Base-by-base conservation (phyloP, 805 yeast genomes). In the Suhomyces tanzawaensis region DNA sequence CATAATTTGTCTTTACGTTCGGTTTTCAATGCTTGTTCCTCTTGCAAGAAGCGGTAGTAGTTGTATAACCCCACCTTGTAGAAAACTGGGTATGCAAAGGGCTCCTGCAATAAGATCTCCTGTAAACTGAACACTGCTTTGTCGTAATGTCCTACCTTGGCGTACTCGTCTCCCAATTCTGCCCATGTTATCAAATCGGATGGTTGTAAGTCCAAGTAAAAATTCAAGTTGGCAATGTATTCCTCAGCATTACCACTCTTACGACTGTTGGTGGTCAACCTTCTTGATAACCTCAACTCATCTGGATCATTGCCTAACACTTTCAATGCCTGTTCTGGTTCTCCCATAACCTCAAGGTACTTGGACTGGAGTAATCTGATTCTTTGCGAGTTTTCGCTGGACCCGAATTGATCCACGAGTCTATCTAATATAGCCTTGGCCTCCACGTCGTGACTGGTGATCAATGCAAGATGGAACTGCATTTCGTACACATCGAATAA, bases 161-260 rank as follows among this genome's bases (percentile, higher is more conserved):
- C 60, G 55, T 91, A 91, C n/a, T 74, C 66, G 25, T 78, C 77
- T 3, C 80, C 83, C 39, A 89, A 66, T 58, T 86, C 95, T 33
- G 79, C 71, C 95, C 95, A 88, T 2, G 84, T 66, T 45, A 83
- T 80, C 2, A 76, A 66, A 58, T 93, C 98, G 15, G 81, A 57
- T 1, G 97, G 96, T 48, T 76, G 79, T 35, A 72, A 62, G 38
- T 80, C 82, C 36, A 86, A 60, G 46, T 72, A 76, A 24, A 67
- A 72, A 8, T 67, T 64, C 48, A 90, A 67, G 37, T 72, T 74
- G 24, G 69, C 64, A 31, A 86, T 71, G 55, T 78, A 85, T n/a
- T 60, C 63, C 37, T 60, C 65, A 19, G 28, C 34, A 17, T 49
- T 53, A 42, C 26, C 55, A 45, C 51, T 44, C 17, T 46, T 43